Conservation (phyloP, 805 yeast species). For the Kuraishia floccosa region DNA sequence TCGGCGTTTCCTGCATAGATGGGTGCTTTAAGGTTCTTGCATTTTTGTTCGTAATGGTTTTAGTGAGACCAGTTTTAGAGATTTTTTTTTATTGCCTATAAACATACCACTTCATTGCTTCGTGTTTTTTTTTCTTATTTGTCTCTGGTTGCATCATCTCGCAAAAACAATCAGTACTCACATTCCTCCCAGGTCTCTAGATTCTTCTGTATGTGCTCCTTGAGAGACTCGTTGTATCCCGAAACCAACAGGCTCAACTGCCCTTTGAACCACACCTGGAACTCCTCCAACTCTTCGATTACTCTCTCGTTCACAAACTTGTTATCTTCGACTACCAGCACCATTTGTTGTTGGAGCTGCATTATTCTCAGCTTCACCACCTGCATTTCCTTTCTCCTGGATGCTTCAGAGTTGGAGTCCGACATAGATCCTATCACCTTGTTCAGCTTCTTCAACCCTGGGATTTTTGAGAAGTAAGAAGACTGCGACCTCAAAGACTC, state of each 20-base stretch:
- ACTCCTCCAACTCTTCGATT: conserved; percentile 12
- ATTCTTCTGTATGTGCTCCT: conserved; percentile 11
- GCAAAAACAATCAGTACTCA: background rate
- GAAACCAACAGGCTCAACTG: conserved; percentile 10
- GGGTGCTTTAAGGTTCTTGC: too few species aligned
- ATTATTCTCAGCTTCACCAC: conserved; percentile 16
- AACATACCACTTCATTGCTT: too few species aligned
- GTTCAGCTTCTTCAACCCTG: conserved; percentile 21
- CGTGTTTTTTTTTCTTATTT: too few species aligned
- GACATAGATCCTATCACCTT: conserved; percentile 20
- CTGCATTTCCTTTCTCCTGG: conserved; percentile 17
- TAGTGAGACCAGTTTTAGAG: too few species aligned
- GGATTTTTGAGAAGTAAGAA: conserved; percentile 17
- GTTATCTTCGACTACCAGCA: conserved; percentile 13
- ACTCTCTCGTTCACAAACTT: conserved; percentile 12
- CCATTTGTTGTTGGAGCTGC: conserved; percentile 18
- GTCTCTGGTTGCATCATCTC: too few species aligned
- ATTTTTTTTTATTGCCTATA: too few species aligned
- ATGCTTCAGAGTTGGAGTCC: conserved; percentile 21
- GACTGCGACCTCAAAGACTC: conserved; percentile 13
- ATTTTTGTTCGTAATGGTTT: too few species aligned
- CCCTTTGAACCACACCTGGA: conserved; percentile 19
- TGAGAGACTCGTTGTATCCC: conserved; percentile 11
- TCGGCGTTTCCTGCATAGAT: too few species aligned
- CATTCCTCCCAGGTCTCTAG: conserved; percentile 15